These are phyloP conservation scores for Trametes punicea DNA, from an alignment of 768 basidiomycete species.

Conservation along the genomic window DNA sequence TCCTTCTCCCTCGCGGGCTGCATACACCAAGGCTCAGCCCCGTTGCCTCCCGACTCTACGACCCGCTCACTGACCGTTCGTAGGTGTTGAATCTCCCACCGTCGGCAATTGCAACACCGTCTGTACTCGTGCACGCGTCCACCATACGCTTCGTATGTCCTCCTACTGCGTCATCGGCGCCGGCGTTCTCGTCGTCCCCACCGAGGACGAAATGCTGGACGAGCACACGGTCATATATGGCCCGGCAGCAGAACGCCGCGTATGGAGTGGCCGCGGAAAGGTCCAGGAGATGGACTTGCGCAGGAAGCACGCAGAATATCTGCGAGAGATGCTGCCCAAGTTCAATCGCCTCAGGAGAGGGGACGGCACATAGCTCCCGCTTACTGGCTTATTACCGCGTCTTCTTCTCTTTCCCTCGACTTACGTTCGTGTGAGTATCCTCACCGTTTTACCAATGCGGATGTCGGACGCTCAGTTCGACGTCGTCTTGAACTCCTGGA, in stretches of 20 bases:
- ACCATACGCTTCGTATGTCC: constrained; percentile 75
- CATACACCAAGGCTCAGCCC: not conserved
- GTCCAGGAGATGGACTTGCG: constrained; percentile 81
- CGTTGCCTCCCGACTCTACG: no score
- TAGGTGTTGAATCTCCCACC: constrained; percentile 83
- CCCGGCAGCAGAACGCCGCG: constrained; percentile 63
- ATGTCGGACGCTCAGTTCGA: no score
- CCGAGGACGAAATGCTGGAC: constrained; percentile 72
- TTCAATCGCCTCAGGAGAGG: constrained; percentile 61
- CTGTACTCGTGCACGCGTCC: constrained; percentile 77
- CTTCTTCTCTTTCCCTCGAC: no score
- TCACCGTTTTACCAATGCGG: no score
- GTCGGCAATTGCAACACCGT: constrained; percentile 87
- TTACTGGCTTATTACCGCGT: no score
- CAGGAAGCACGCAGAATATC: constrained; percentile 86
- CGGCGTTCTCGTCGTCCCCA: constrained; percentile 73
- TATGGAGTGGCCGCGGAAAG: constrained; percentile 84
- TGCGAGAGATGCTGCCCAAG: constrained; percentile 88
- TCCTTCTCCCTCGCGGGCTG: no score
- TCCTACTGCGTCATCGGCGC: constrained; percentile 84
- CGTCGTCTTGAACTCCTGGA: no score
- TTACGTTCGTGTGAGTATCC: no score
- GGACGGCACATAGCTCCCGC: constrained; percentile 18
- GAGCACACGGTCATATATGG: constrained; percentile 88
- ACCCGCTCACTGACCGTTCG: not conserved